Evolutionary conservation across 2,329 filamentous ascomycete species (phyloP).

Genomic region (Penicillium expansum): DNA sequence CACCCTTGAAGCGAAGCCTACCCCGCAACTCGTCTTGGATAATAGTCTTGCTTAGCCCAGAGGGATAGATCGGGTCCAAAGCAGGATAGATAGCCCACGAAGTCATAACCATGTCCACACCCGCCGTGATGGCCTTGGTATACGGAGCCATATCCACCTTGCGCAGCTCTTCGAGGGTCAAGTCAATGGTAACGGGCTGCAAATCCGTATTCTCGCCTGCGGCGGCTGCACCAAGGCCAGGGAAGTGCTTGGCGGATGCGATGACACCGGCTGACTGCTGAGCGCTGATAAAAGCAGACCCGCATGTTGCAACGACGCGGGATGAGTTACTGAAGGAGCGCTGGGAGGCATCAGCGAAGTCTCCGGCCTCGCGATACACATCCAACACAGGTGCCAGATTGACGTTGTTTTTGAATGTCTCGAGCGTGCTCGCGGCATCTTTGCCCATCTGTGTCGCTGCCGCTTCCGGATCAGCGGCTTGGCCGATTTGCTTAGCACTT

Average conservation of each 20-base stretch:
- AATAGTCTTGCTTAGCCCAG: slow-evolving; percentile 27
- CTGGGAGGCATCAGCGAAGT: slow-evolving; percentile 27
- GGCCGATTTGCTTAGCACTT: slow-evolving; percentile 27
- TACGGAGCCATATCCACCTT: slow-evolving; percentile 29
- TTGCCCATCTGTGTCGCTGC: slow-evolving; percentile 24
- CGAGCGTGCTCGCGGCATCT: slow-evolving; percentile 21
- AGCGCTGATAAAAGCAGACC: slow-evolving; percentile 22
- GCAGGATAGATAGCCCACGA: slow-evolving; percentile 33
- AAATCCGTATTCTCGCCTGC: slow-evolving; percentile 29
- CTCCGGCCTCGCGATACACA: slow-evolving; percentile 26
- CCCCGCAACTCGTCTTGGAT: slow-evolving; percentile 26
- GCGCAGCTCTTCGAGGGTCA: slow-evolving; percentile 21
- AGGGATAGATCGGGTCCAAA: slow-evolving; percentile 26
- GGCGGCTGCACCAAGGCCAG: slow-evolving; percentile 28
- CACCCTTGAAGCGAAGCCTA: slow-evolving; percentile 27
- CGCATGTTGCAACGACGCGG: slow-evolving; percentile 22
- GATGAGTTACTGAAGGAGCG: slow-evolving; percentile 30
- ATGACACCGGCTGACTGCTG: slow-evolving; percentile 23
- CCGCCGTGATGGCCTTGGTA: slow-evolving; percentile 23
- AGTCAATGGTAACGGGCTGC: slow-evolving; percentile 27
- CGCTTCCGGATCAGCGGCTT: slow-evolving; percentile 12
- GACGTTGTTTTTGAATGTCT: slow-evolving; percentile 20
- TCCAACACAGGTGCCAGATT: slow-evolving; percentile 33
- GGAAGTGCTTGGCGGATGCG: slow-evolving; percentile 33
- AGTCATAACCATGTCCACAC: slow-evolving; percentile 31